Evolutionary conservation across 768 basidiomycete genomes (phyloP), one percentile per base, ranked within the genome.

Genomic region (Lactarius sanguifluus): DNA sequence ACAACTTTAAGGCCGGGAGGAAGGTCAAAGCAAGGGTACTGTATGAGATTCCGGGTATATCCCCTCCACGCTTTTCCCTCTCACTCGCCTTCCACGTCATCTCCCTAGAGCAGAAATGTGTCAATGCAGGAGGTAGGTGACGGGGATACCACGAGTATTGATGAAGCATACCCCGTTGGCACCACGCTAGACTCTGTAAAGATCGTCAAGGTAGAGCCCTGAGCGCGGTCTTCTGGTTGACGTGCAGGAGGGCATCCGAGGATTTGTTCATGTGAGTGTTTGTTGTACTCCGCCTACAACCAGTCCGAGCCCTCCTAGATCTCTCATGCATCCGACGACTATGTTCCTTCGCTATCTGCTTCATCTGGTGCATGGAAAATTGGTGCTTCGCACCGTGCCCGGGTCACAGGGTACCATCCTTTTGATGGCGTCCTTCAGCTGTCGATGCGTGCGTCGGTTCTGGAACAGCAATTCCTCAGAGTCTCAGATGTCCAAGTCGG

Each of bases 321-420:
- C 72, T 97, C 96, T 13, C 94, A 97, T 75, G 81, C 90, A 56
- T 91, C 94, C 10, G 95, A 98, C 73, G 92, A 95, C 56, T 94
- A 94, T 73, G 80, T 94, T n/a, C 84, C 90, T 18, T 82, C 87
- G n/a, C 79, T 97, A 28, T 85, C 90, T 6, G 66, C 77, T 7
- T 76, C 82, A n/a, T 86, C 88, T 25, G 91, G 92, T 20, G 83
- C 89, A 25, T 98, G 90, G 90, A 91, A 87, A 76, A 73, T 85
- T 61, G 90, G 88, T 16, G 87, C 93, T 8, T 76, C 86, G 1
- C 96, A 98, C 73, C 81, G 84, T 59, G 95, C 92, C 2, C 88
- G 97, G 57, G 92, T 98, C 3, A 89, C 89, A 13, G 95, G 95
- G 1, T 87, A 89, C 75, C 89, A 92, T 69, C 80, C 83, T 0